Conservation (phyloP, 768 basidiomycete genomes). For the Collybiopsis confluens region DNA sequence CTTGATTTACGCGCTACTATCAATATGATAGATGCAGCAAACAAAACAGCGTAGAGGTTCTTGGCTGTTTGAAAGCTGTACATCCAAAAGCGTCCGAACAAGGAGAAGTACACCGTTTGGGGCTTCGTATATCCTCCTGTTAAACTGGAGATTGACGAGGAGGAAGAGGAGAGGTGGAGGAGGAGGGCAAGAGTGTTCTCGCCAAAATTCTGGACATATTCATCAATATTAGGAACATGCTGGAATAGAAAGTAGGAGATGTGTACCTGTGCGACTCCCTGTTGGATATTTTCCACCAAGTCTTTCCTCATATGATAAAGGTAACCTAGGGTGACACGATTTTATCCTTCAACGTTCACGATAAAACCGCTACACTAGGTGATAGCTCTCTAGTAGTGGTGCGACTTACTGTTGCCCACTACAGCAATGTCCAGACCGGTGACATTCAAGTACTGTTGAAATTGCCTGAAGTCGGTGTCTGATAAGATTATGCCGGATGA, state of each 20-base stretch:
- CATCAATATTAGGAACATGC: no score
- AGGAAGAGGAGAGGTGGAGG: slow-evolving; percentile 81
- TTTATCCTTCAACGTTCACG: no score
- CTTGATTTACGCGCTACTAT: not conserved
- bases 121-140: slow-evolving; percentile 47
- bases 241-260: not conserved
- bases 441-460: slow-evolving; percentile 84
- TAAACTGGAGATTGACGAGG: slow-evolving; percentile 44
- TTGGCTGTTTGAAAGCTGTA: slow-evolving; percentile 75
- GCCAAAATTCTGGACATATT: slow-evolving; percentile 70
- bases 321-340: no score
- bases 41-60: slow-evolving; percentile 52
- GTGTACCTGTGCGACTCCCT: slow-evolving; percentile 34
- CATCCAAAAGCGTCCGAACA: slow-evolving; percentile 63
- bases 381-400: no score
- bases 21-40: slow-evolving; percentile 36
- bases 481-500: slow-evolving; percentile 86
- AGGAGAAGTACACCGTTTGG: slow-evolving; percentile 73
- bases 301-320: slow-evolving; percentile 91
- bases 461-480: slow-evolving; percentile 96
- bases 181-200: slow-evolving; percentile 78
- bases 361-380: no score
- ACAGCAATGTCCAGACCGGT: slow-evolving; percentile 93
- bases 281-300: slow-evolving; percentile 54
- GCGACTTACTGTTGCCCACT: slow-evolving; percentile 87